These are phyloP conservation scores for Barnettozyma sucrosica DNA, from an alignment of 805 yeast species.

Conservation along the genomic window DNA sequence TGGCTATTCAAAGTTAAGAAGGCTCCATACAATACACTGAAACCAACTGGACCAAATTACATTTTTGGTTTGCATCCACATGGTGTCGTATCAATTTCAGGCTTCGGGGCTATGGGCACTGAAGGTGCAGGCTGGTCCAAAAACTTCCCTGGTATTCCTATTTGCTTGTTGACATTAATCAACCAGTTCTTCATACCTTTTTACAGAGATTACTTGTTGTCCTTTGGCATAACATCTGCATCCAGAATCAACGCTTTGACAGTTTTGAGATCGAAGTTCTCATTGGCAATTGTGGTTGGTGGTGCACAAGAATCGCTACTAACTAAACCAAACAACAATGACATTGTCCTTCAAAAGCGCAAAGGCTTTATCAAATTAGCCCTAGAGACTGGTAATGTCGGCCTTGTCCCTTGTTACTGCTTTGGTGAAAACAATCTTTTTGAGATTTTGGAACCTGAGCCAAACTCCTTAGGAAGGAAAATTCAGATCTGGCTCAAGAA, in stretches of 20 bases:
- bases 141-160: slow-evolving; percentile 77
- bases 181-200: slow-evolving; percentile 82
- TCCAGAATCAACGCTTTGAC: slow-evolving; percentile 64
- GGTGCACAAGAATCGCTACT: slow-evolving; percentile 90
- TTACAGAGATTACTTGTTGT: slow-evolving; percentile 77
- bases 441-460: slow-evolving; percentile 41
- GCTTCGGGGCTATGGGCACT: slow-evolving; percentile 76
- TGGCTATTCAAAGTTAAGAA: slow-evolving; percentile 16
- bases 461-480: slow-evolving; percentile 41
- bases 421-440: slow-evolving; percentile 83
- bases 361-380: slow-evolving; percentile 90
- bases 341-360: slow-evolving; percentile 68
- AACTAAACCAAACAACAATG: slow-evolving; percentile 52
- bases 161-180: slow-evolving; percentile 71
- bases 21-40: slow-evolving; percentile 26
- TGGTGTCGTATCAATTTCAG: slow-evolving; percentile 91
- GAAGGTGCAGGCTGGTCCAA: slow-evolving; percentile 69
- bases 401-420: slow-evolving; percentile 80
- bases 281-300: slow-evolving; percentile 88
- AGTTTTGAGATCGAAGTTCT: slow-evolving; percentile 56
- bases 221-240: slow-evolving; percentile 82
- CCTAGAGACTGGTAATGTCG: slow-evolving; percentile 67
- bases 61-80: slow-evolving; percentile 95
- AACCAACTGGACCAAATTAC: slow-evolving; percentile 63
- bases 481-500: slow-evolving; percentile 71